These are phyloP conservation scores for Ganoderma meredithae DNA, from an alignment of 1,284 basidiomycete genomes.

Conservation along the genomic window DNA sequence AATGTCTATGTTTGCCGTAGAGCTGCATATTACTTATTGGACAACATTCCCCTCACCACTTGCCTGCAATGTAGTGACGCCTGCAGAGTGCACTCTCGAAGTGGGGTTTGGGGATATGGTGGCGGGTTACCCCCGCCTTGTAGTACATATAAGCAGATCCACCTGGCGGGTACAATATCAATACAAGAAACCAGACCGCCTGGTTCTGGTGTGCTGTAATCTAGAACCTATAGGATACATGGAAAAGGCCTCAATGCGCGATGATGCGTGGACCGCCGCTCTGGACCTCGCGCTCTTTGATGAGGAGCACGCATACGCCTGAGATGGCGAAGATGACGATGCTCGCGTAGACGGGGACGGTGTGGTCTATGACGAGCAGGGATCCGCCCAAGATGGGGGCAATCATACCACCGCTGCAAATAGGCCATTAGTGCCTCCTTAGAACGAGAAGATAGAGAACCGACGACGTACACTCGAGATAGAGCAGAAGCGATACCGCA, in stretches of 20 bases:
- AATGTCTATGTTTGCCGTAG: not conserved
- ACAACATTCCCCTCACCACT: too few relatives aligned
- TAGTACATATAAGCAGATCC: not conserved
- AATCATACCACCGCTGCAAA: constrained; percentile 84
- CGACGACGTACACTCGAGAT: constrained; percentile 79
- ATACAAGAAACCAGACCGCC: constrained; percentile 3
- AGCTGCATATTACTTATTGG: too few relatives aligned
- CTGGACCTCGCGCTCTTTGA: constrained; percentile 51
- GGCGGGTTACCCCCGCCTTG: not conserved
- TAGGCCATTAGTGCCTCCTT: constrained; percentile 16
- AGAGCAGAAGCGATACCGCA: constrained; percentile 92
- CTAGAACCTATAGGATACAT: not conserved
- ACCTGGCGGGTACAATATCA: not conserved
- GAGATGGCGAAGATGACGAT: constrained; percentile 75
- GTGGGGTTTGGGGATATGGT: not conserved
- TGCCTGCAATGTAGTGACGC: too few relatives aligned
- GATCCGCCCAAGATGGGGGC: constrained; percentile 87
- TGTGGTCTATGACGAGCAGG: constrained; percentile 75
- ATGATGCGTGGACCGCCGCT: constrained; percentile 32
- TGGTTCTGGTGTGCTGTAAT: not conserved
- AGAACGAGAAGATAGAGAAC: not conserved
- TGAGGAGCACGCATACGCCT: constrained; percentile 69
- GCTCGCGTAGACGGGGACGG: constrained; percentile 84
- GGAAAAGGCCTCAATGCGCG: constrained; percentile 36
- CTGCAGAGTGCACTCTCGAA: not conserved